Evolutionary conservation across 2,329 filamentous ascomycete genomes (phyloP).

Genomic region (Venturia pyrina): DNA sequence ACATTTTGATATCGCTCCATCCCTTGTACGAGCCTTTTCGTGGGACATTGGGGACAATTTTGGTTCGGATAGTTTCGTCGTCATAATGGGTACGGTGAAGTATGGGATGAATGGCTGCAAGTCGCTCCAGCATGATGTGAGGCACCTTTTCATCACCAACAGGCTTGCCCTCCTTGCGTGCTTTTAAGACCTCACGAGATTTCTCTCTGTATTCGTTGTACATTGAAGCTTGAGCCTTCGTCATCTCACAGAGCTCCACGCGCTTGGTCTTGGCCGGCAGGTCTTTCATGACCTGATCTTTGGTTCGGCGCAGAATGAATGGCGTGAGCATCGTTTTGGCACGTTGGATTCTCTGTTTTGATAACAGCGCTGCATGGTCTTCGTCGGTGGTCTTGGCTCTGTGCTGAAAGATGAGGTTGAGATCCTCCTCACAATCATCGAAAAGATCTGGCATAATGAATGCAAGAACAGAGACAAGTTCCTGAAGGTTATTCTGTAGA

Average conservation of each 20-base stretch:
- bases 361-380: conserved; percentile 71
- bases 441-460: conserved; percentile 90
- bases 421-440: conserved; percentile 60
- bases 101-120: conserved; percentile 84
- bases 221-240: conserved; percentile 57
- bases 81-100: conserved; percentile 76
- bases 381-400: conserved; percentile 67
- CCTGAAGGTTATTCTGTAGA: conserved; percentile 86
- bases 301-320: conserved; percentile 88
- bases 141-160: conserved; percentile 22
- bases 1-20: conserved; percentile 43
- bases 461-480: conserved; percentile 81
- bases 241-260: conserved; percentile 75
- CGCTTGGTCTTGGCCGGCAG: conserved; percentile 70
- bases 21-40: conserved; percentile 63
- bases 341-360: conserved; percentile 73
- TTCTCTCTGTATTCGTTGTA: conserved; percentile 62
- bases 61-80: conserved; percentile 51
- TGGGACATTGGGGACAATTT: conserved; percentile 7
- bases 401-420: conserved; percentile 84
- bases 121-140: conserved; percentile 77
- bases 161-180: conserved; percentile 42
- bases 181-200: conserved; percentile 47
- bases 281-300: conserved; percentile 77
- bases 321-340: conserved; percentile 89